phyloP scores from a whole-genome alignment of 140 eudicot genomes.

The Ambrosia hybrid region DNA sequence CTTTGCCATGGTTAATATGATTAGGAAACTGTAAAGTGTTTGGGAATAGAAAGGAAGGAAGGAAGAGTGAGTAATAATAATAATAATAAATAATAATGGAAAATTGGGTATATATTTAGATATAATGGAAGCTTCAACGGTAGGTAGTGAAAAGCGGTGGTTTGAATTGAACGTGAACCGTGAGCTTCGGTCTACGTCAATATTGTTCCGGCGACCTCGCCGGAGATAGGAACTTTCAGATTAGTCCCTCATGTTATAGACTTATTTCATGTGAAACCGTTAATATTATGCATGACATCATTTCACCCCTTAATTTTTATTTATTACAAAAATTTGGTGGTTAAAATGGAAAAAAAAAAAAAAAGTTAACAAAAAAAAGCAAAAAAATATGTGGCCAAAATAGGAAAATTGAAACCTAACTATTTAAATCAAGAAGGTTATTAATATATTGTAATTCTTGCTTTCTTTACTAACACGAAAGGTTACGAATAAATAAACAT shows the following conservation, averaged over 20 bases:
- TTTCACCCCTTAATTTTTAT: too few species aligned
- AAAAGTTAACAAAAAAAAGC: too few species aligned
- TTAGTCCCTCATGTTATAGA: constrained; percentile 9
- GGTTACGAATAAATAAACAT: too few species aligned
- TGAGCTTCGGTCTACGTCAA: constrained; percentile 23
- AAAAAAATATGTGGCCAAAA: too few species aligned
- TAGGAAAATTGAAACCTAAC: too few species aligned
- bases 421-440: too few species aligned
- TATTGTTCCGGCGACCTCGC: constrained; percentile 21
- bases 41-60: neutral
- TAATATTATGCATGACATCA: neutral
- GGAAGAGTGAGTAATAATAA: too few species aligned
- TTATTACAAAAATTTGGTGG: too few species aligned
- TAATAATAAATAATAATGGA: too few species aligned
- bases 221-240: constrained; percentile 18
- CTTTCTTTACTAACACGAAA: too few species aligned
- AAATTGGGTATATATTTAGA: neutral
- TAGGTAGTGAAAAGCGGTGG: constrained; percentile 23
- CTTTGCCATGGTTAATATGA: constrained; percentile 40
- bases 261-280: constrained; percentile 2
- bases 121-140: constrained; percentile 24
- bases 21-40: neutral
- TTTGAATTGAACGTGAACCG: constrained; percentile 29
- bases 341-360: too few species aligned
- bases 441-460: too few species aligned